Conservation (phyloP, 176 grass and related monocot genomes). For the Eragrostis nindensis region DNA sequence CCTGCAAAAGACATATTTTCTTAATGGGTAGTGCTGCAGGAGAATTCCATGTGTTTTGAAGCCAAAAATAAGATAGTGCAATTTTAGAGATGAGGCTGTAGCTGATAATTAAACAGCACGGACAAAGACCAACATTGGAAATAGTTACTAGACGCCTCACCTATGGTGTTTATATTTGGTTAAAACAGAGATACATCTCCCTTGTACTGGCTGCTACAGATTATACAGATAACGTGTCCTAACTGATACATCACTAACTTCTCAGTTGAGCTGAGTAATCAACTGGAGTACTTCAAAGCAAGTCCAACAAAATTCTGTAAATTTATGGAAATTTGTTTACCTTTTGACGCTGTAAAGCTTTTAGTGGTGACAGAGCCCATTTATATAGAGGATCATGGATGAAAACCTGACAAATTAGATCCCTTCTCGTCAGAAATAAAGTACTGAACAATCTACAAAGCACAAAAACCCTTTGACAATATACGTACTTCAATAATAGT, state of each 20-base stretch:
- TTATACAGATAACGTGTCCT: neutral
- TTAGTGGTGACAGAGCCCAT: constrained; percentile 97
- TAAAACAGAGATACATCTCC: neutral
- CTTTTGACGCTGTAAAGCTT: constrained; percentile 96
- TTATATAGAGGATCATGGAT: constrained; percentile 98
- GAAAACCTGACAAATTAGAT: constrained; percentile 65
- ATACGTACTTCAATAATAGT: constrained; percentile 90
- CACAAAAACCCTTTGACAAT: constrained; percentile 6
- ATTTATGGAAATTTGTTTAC: constrained; percentile 35
- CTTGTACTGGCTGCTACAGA: neutral
- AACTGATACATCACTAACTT: neutral
- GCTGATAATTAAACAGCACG: constrained; percentile 2
- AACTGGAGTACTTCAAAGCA: neutral
- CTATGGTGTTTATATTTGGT: neutral
- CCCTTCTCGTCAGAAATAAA: constrained; percentile 28
- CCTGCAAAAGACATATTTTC: constrained; percentile 47
- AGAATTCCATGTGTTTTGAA: neutral
- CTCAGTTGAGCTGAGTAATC: neutral
- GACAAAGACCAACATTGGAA: neutral
- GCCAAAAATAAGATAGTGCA: constrained; percentile 1
- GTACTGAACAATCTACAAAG: neutral
- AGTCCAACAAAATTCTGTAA: neutral
- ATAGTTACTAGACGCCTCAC: neutral
- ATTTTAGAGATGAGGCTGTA: neutral
- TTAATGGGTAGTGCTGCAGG: constrained; percentile 10